Evolutionary conservation across 768 basidiomycete species (phyloP).

Genomic region (Phanerochaete carnosa): DNA sequence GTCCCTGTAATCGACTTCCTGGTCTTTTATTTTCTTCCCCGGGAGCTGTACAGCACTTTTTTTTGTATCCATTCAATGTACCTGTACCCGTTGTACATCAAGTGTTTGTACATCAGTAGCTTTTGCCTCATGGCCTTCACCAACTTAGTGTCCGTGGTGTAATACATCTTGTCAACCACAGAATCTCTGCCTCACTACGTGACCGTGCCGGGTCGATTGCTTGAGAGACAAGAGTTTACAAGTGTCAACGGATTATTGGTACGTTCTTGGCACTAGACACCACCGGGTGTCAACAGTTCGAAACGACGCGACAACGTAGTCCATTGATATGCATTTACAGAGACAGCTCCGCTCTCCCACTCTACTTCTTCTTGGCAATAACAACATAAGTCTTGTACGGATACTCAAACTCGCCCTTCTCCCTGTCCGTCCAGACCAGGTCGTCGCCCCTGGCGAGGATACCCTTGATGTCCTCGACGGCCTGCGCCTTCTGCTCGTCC

Average conservation of each 20-base stretch:
- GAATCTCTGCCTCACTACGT: not conserved
- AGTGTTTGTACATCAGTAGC: not conserved
- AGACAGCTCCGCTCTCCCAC: not conserved
- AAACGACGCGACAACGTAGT: too few species aligned
- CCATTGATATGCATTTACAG: too few species aligned
- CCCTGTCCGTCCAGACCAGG: conserved; percentile 73
- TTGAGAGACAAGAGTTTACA: too few species aligned
- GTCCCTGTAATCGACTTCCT: not conserved
- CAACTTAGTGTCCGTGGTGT: not conserved
- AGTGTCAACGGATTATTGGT: too few species aligned
- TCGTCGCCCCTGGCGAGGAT: conserved; percentile 61
- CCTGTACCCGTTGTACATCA: not conserved
- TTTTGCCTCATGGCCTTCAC: not conserved
- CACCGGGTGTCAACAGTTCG: too few species aligned
- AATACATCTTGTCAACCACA: not conserved
- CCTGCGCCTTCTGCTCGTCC: conserved; percentile 51
- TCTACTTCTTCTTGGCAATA: conserved; percentile 41
- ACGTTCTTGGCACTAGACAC: too few species aligned
- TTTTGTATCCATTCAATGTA: not conserved
- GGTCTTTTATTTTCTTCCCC: not conserved
- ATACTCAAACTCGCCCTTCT: conserved; percentile 72
- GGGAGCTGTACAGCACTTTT: not conserved
- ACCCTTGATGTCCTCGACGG: conserved; percentile 46
- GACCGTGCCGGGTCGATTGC: too few species aligned
- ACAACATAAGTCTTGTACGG: conserved; percentile 72